These are phyloP conservation scores for Neocallimastix lanati DNA, from an alignment of 192 early-diverging fungal species.

Conservation along the genomic window DNA sequence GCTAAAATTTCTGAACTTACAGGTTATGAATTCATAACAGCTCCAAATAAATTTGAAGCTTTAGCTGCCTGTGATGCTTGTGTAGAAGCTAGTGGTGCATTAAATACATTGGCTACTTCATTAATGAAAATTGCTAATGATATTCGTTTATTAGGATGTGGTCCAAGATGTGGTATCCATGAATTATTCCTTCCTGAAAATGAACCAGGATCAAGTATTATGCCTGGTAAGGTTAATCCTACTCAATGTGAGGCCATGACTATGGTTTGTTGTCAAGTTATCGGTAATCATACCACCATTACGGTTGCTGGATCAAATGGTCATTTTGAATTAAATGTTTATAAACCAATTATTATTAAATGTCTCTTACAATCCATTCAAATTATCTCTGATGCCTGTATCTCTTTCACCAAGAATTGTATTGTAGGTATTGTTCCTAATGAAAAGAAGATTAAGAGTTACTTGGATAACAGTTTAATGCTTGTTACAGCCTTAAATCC, in stretches of 20 bases:
- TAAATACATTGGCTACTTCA: constrained; percentile 87
- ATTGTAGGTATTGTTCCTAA: constrained; percentile 87
- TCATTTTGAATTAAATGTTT: constrained; percentile 97
- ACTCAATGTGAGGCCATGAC: constrained; percentile 99
- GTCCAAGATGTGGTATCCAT: constrained; percentile 92
- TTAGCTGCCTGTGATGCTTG: constrained; percentile 95
- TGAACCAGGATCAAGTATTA: constrained; percentile 97
- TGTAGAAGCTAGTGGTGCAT: constrained; percentile 83
- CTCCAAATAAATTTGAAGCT: constrained; percentile 99
- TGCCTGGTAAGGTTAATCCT: constrained; percentile 94
- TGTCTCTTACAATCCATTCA: constrained; percentile 88
- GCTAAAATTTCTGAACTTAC: constrained; percentile 74
- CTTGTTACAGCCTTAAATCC: constrained; percentile 98
- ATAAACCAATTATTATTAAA: constrained; percentile 98
- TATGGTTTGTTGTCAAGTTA: constrained; percentile 97
- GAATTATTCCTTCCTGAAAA: constrained; percentile 94
- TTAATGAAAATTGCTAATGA: constrained; percentile 99
- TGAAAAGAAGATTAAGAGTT: constrained; percentile 66
- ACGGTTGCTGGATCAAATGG: constrained; percentile 85
- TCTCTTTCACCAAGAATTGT: constrained; percentile 92
- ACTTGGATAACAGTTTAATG: constrained; percentile 90
- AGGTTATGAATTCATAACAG: constrained; percentile 76
- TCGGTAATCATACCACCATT: constrained; percentile 94
- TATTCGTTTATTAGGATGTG: constrained; percentile 74
- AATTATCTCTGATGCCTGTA: constrained; percentile 36